Evolutionary conservation across 1,284 basidiomycete genomes (phyloP), one percentile per base, ranked within the genome.

Genomic region (Hortiboletus rubellus): DNA sequence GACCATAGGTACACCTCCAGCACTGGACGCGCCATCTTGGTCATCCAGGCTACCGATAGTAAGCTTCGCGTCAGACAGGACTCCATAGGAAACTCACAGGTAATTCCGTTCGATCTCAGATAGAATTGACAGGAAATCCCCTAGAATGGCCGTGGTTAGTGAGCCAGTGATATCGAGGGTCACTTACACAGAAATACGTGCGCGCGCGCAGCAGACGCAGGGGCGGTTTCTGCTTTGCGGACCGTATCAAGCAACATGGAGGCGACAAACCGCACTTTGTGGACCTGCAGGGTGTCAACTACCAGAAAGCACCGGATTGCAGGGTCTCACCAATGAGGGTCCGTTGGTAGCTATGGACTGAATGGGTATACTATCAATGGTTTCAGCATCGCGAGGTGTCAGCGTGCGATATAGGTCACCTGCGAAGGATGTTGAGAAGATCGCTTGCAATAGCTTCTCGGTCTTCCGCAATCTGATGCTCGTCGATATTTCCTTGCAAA

Each of bases 341-440:
- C 90, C 91, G 69, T 94, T 95, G 46, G 92, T 92, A 10, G 92
- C 92, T 64, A 94, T 93, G 27, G 89, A 91, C 72, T 93, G 91
- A 58, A 94, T 93, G 8, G 92, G 92, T 64, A 94, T 94, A 67
- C 89, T 92, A 63, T 47, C 63, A 4, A 42, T 17, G n/a, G 14
- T 33, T 53, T 60, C 24, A 60, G 46, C 2, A 24, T 55, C 38
- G 33, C n/a, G 12, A 10, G 24, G 43, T 47, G 24, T 46, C 22
- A 18, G 22, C 24, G 45, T 30, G 14, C 18, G 43, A 45, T 37
- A 46, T 27, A 33, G 47, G 66, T 60, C 58, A 85, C 87, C 85
- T 90, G 65, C 92, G 90, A 59, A 94, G 79, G 57, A 94, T 89
- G 60, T 86, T 87, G 58, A 94, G 79, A 58, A 94, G 79, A 67